Evolutionary conservation across 1,284 basidiomycete species (phyloP).

Genomic region (Pseudomicrostroma phylloplanum): DNA sequence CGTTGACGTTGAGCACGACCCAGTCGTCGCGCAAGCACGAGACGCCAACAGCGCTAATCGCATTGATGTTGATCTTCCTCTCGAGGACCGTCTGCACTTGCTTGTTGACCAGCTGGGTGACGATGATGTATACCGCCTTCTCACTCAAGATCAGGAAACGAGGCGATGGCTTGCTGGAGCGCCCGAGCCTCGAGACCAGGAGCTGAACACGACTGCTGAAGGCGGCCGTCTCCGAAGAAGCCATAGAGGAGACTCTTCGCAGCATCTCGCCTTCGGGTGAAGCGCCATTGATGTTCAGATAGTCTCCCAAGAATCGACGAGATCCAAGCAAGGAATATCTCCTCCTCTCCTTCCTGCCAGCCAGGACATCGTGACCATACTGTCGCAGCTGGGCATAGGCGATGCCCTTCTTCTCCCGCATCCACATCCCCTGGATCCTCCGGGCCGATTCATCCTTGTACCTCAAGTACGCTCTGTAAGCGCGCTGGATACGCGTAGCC

Average conservation of each 20-base stretch:
- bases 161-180: constrained; percentile 86
- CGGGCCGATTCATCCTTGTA: constrained; percentile 91
- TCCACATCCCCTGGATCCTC: constrained; percentile 97
- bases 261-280: constrained; percentile 70
- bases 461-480: constrained; percentile 89
- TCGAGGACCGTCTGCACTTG: constrained; percentile 66
- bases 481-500: constrained; percentile 92
- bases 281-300: constrained; percentile 71
- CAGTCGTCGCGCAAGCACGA: constrained; percentile 91
- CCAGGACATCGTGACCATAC: constrained; percentile 87
- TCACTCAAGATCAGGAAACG: constrained; percentile 82
- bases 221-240: constrained; percentile 48
- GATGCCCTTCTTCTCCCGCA: constrained; percentile 88
- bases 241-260: constrained; percentile 65
- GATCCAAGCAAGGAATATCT: constrained; percentile 89
- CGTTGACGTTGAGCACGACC: constrained; percentile 62
- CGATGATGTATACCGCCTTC: constrained; percentile 79
- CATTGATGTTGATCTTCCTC: constrained; percentile 79
- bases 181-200: constrained; percentile 75
- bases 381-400: constrained; percentile 83
- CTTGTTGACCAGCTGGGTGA: constrained; percentile 57
- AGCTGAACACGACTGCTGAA: constrained; percentile 83
- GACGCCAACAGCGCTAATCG: constrained; percentile 77
- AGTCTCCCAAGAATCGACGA: constrained; percentile 93
- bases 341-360: constrained; percentile 84